A percentile compares a stretch with the other conserved stretches of the same genome.
Conservation (phyloP, 805 yeast genomes). For the Wickerhamiella siamensis region DNA sequence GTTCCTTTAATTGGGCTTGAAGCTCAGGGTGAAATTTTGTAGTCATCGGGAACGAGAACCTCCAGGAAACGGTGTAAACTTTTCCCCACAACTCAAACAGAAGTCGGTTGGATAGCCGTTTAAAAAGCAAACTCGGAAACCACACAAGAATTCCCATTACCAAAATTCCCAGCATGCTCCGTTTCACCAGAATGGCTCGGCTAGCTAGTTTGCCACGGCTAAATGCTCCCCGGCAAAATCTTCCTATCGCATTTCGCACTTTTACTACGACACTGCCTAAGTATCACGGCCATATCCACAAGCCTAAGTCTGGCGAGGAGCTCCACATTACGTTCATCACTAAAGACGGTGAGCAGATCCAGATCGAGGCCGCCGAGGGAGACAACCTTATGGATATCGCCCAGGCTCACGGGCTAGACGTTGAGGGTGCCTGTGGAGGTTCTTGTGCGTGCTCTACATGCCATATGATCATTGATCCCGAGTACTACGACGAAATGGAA, state of each 20-base stretch:
- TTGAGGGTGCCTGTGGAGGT: slow-evolving; percentile 98
- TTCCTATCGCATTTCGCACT: neutral
- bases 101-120: too few species aligned
- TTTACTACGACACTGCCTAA: neutral
- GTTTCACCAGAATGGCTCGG: too few species aligned
- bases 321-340: slow-evolving; percentile 75
- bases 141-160: too few species aligned
- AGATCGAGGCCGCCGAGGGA: slow-evolving; percentile 80
- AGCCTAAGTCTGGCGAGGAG: slow-evolving; percentile 90
- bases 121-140: too few species aligned
- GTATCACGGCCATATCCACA: slow-evolving; percentile 73
- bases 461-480: slow-evolving; percentile 93
- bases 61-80: too few species aligned
- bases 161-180: too few species aligned
- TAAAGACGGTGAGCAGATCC: slow-evolving; percentile 74
- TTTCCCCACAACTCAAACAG: too few species aligned
- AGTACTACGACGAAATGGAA: slow-evolving; percentile 73
- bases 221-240: too few species aligned
- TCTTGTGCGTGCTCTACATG: slow-evolving; percentile 98
- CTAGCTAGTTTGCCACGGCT: too few species aligned
- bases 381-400: slow-evolving; percentile 88
- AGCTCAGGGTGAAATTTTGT: too few species aligned
- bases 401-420: slow-evolving; percentile 81
- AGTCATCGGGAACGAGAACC: too few species aligned
- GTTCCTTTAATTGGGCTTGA: too few species aligned